Evolutionary conservation across 1,284 basidiomycete genomes (phyloP).

Genomic region (Rugosomyces carneus): DNA sequence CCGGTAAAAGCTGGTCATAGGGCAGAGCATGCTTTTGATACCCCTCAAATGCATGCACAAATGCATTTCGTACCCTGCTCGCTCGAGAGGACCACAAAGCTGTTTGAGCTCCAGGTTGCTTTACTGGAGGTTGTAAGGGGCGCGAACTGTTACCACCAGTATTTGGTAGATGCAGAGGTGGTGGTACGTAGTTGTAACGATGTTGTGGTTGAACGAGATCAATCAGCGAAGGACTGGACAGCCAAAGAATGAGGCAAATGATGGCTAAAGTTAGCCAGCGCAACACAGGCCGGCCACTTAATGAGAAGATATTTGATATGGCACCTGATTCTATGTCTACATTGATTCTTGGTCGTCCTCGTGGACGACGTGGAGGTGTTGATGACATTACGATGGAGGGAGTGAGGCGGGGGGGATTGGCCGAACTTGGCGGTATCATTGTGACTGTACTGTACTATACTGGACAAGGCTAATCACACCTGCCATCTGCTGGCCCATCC

Average conservation of each 20-base stretch:
- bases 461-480: conserved; percentile 80
- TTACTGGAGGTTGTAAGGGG: background rate
- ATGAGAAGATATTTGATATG: background rate
- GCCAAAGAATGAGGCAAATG: background rate
- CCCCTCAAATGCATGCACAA: conserved; percentile 52
- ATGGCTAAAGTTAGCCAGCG: conserved; percentile 22
- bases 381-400: conserved; percentile 9
- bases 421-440: background rate
- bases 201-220: background rate
- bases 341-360: conserved; percentile 13
- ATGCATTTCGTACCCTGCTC: conserved; percentile 47
- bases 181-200: conserved; percentile 1
- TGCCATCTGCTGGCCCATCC: conserved; percentile 82
- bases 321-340: conserved; percentile 13
- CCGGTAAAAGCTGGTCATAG: conserved; percentile 53
- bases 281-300: conserved; percentile 18
- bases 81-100: conserved; percentile 24
- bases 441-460: background rate
- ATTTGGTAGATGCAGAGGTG: conserved; percentile 1
- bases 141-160: background rate
- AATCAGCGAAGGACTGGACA: background rate
- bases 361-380: conserved; percentile 4
- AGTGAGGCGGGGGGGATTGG: background rate
- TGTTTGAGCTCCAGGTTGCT: background rate
- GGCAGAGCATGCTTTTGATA: conserved; percentile 50